Evolutionary conservation across 2,329 filamentous ascomycete species (phyloP).

Genomic region (Fusarium heterosporum): DNA sequence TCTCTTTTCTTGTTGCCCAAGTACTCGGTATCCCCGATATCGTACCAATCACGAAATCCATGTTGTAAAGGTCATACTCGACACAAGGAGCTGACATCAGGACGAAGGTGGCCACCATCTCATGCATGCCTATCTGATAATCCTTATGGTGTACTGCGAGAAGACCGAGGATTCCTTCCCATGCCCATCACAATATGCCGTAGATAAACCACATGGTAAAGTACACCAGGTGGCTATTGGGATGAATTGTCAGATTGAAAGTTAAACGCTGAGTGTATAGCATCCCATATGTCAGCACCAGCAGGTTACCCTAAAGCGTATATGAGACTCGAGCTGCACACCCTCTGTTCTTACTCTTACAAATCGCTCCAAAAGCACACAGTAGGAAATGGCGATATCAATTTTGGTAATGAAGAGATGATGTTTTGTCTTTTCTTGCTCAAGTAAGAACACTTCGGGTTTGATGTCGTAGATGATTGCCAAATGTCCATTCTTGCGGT

Average conservation of each 20-base stretch:
- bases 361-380: not conserved
- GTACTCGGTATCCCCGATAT: slow-evolving; percentile 4
- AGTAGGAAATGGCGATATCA: too few relatives aligned
- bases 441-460: not conserved
- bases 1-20: not conserved
- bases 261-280: not conserved
- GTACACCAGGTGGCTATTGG: not conserved
- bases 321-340: not conserved
- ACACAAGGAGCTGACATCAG: slow-evolving; percentile 13
- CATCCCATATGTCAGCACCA: not conserved
- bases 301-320: not conserved
- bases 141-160: slow-evolving; percentile 9
- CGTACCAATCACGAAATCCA: not conserved
- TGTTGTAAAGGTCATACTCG: not conserved
- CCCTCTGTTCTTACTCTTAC: too few relatives aligned
- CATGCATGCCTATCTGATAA: slow-evolving; percentile 10
- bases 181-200: not conserved
- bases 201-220: not conserved
- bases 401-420: not conserved
- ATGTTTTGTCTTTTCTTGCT: not conserved
- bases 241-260: slow-evolving; percentile 8
- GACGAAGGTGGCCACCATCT: slow-evolving; percentile 10
- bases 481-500: not conserved
- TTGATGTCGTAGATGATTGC: not conserved
- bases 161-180: not conserved